Conservation (phyloP, 192 early-diverging fungal genomes). For the Gryganskiella cystojenkinii region DNA sequence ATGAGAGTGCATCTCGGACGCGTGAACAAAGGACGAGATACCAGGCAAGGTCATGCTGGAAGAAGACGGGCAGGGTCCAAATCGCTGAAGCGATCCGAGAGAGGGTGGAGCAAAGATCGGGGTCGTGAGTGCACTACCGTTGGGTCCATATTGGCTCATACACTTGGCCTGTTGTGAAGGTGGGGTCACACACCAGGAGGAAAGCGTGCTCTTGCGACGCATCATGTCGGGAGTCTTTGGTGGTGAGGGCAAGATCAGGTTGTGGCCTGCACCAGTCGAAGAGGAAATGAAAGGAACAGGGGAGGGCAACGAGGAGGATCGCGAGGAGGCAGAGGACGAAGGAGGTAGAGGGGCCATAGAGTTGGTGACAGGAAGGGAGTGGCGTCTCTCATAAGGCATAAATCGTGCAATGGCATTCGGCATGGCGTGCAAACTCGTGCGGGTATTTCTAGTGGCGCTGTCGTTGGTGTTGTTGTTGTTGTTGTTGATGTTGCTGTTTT, state of each 20-base stretch:
- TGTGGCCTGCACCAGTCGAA: not conserved
- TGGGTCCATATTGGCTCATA: not conserved
- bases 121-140: slow-evolving; percentile 1
- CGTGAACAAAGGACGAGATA: slow-evolving; percentile 35
- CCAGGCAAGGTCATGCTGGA: slow-evolving; percentile 29
- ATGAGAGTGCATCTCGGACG: slow-evolving; percentile 7
- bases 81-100: not conserved
- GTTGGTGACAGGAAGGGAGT: slow-evolving; percentile 27
- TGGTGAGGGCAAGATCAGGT: slow-evolving; percentile 35
- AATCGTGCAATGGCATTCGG: slow-evolving; percentile 28
- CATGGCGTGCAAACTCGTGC: slow-evolving; percentile 2
- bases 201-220: slow-evolving; percentile 24
- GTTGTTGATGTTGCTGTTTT: too few species aligned
- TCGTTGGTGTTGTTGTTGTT: too few species aligned
- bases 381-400: slow-evolving; percentile 47
- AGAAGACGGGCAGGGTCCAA: not conserved
- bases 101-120: not conserved
- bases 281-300: too few species aligned
- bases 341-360: slow-evolving; percentile 4
- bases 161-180: not conserved
- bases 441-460: not conserved
- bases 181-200: slow-evolving; percentile 29
- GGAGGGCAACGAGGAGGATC: slow-evolving; percentile 1
- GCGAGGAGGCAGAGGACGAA: not conserved
- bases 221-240: slow-evolving; percentile 37